Base-by-base conservation (phyloP, 768 basidiomycete genomes). In the Podaxis pistillaris region DNA sequence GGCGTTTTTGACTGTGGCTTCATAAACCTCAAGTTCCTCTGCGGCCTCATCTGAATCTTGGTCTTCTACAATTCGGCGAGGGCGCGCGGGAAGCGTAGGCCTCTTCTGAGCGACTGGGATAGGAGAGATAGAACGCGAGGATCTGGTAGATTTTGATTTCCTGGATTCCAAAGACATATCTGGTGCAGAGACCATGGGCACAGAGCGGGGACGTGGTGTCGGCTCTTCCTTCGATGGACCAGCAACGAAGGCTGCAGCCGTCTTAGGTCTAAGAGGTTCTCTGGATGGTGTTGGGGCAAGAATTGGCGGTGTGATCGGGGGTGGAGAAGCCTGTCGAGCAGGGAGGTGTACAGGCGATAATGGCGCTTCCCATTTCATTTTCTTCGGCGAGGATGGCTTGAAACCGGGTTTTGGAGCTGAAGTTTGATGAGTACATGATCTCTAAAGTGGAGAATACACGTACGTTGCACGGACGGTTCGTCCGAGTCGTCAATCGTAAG, bases 401-500 rank as follows among this genome's bases (percentile, higher is more conserved):
- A 24, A 15, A 41, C 24, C 37, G 9, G 37, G 36, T 15, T 37
- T 40, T 12, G 37, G 33, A 40, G 37, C 54, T 37, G 30, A 19
- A 5, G 7, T 9, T 2, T 38, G 12, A 12, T 56, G 11, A 38
- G 19, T 22, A 19, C 47, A 19, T 24, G 38, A 24, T 19, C 2
- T 56, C 13, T 26, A 19, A 8, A n/a, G 19, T 4, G 12, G 38
- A 40, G 3, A 30, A 24, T 38, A 37, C 17, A 40, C 54, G 1
- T 22, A 56, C 54, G 5, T 3, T 24, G 36, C 5, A 13, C 15
- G 30, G 57, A 22, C 19, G 26, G 15, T 15, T 62, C 60, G 17
- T 62, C 60, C 15, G 54, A 56, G 15, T 56, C 54, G 9, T 56
- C 61, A 50, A 62, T 22, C 1, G 61, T 62, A 5, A 62, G 55